Evolutionary conservation across 208 protist species (phyloP).

Genomic region (Phytomonas francai): DNA sequence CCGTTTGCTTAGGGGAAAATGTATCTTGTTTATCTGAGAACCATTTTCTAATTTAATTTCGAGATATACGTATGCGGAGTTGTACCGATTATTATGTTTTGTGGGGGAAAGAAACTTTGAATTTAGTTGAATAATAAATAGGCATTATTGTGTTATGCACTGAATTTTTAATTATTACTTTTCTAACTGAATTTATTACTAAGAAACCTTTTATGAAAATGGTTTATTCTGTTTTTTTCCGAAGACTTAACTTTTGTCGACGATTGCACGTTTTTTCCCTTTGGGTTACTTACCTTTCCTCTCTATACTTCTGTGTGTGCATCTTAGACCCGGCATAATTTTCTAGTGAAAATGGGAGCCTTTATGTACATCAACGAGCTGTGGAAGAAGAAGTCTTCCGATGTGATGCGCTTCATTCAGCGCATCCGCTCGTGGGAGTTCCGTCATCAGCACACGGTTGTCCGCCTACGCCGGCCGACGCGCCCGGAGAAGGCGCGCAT

Average conservation of each 20-base stretch:
- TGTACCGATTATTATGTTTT: neutral
- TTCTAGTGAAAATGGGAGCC: slow-evolving; percentile 87
- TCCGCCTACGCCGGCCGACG: slow-evolving; percentile 93
- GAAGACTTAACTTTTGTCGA: neutral
- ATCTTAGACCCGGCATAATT: neutral
- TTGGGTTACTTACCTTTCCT: neutral
- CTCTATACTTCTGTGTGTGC: neutral
- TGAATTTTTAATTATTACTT: neutral
- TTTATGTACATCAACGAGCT: slow-evolving; percentile 99
- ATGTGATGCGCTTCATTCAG: slow-evolving; percentile 99
- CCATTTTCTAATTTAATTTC: neutral
- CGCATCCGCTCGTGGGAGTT: slow-evolving; percentile 99
- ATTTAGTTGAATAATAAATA: neutral
- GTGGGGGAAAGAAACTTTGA: neutral
- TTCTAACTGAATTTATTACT: slow-evolving; percentile 8
- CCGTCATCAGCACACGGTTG: slow-evolving; percentile 92
- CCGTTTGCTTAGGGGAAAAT: neutral
- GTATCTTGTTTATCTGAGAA: neutral
- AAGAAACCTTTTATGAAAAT: slow-evolving; percentile 4
- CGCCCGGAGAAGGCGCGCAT: slow-evolving; percentile 98
- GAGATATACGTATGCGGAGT: neutral
- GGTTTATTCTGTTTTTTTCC: neutral
- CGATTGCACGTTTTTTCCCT: neutral
- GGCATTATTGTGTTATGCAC: neutral
- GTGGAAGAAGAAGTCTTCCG: slow-evolving; percentile 99